Conservation (phyloP, 2,329 filamentous ascomycete genomes). For the Beauveria varroae region DNA sequence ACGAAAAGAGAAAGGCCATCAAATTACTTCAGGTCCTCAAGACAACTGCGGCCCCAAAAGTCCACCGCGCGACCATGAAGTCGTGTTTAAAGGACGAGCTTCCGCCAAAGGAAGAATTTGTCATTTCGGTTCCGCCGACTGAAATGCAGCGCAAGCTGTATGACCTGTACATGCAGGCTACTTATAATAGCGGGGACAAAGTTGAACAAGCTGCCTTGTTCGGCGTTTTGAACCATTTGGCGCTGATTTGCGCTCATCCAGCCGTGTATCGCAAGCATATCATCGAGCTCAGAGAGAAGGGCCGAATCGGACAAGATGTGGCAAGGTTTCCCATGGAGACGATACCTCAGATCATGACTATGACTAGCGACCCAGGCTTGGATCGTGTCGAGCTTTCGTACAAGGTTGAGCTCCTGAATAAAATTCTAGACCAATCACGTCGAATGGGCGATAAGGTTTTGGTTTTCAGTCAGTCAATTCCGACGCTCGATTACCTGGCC, state of each 20-base stretch:
- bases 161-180: constrained; percentile 30
- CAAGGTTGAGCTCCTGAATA: constrained; percentile 59
- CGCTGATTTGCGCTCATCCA: constrained; percentile 46
- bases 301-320: constrained; percentile 11
- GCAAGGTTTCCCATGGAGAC: constrained; percentile 19
- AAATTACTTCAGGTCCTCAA: constrained; percentile 66
- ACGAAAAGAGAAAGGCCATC: constrained; percentile 51
- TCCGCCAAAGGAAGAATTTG: constrained; percentile 72
- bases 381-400: constrained; percentile 50
- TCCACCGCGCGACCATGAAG: constrained; percentile 64
- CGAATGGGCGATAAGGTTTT: constrained; percentile 63
- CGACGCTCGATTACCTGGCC: constrained; percentile 63
- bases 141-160: constrained; percentile 59
- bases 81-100: constrained; percentile 58
- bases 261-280: constrained; percentile 34
- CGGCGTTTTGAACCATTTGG: constrained; percentile 31
- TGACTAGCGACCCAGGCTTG: constrained; percentile 32
- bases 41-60: constrained; percentile 65
- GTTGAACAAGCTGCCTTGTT: constrained; percentile 23
- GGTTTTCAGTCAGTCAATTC: constrained; percentile 69
- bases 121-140: constrained; percentile 67
- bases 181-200: neutral
- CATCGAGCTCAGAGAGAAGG: constrained; percentile 12
- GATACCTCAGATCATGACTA: constrained; percentile 24
- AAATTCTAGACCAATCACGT: constrained; percentile 61